Base-by-base conservation (phyloP, 176 grass and related monocot species). In the Ananas comosus region DNA sequence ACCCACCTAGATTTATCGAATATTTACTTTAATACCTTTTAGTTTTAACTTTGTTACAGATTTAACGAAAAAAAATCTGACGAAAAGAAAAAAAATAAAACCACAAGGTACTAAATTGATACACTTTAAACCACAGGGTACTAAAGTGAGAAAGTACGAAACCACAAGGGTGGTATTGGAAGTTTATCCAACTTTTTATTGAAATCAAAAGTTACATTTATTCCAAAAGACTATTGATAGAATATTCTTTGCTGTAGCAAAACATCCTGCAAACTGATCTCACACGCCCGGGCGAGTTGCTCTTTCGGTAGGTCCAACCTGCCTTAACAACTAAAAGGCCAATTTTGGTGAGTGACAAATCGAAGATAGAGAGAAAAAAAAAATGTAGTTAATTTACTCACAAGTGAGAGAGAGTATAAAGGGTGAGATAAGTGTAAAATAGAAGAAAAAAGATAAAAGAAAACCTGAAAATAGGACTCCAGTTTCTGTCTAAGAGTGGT, bases 381-480 rank as follows among this genome's bases (percentile, higher is more conserved):
- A 23, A n/a, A n/a, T 1, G 25, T 24, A 49, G 28, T 33, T 17
- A 59, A 18, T 59, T 59, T 18, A 59, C n/a, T 17, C 7, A 21
- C 13, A 21, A 6, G 33, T 61, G 17, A 21, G 17, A 18, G 17
- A 61, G 54, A 61, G 56, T 10, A 16, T 18, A 61, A 61, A 19
- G n/a, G 5, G 56, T n/a, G 9, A 67, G 3, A 13, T 16, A 2
- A 16, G 33, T 16, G 0, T 42, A 47, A 10, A 66, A 58, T 7
- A 58, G 16, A 59, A 59, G 19, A 19, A 9, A 10, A 21, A 61
- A 61, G 56, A 61, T 2, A 21, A 16, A 61, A 61, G 56, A 61
- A 9, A 18, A 99, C 95, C 90, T 99, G 95, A 76, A 99, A 99
- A 83, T 99, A 99, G 66, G 87, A 83, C 75, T 99, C 95, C 64